Evolutionary conservation across 2,329 filamentous ascomycete species (phyloP).

Genomic region (Graphiopsis chlorocephala): DNA sequence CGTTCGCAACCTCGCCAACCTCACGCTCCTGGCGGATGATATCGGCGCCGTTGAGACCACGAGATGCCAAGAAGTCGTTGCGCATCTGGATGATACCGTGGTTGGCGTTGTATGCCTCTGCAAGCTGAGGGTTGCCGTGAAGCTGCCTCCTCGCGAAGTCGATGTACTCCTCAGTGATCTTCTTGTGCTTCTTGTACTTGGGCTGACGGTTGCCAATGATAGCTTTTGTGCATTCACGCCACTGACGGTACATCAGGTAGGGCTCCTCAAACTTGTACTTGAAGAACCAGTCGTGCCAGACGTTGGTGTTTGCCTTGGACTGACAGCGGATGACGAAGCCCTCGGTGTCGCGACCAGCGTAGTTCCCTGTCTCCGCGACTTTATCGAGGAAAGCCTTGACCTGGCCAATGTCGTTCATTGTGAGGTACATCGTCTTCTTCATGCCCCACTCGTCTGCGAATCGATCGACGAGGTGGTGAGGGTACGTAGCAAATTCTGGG

Average conservation of each 20-base stretch:
- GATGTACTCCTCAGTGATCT: constrained; percentile 90
- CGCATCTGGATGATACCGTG: constrained; percentile 93
- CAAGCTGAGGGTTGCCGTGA: constrained; percentile 64
- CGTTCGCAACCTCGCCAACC: constrained; percentile 48
- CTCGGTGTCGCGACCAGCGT: constrained; percentile 89
- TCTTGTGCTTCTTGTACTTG: constrained; percentile 78
- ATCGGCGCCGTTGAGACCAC: constrained; percentile 82
- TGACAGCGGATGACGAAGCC: constrained; percentile 93
- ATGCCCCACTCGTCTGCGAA: constrained; percentile 95
- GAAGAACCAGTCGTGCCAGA: constrained; percentile 96
- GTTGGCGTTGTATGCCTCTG: constrained; percentile 73
- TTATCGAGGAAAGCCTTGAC: constrained; percentile 80
- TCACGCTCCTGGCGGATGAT: constrained; percentile 74
- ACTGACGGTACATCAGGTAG: constrained; percentile 97
- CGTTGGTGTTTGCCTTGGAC: constrained; percentile 48
- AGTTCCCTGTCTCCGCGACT: constrained; percentile 82
- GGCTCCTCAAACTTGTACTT: constrained; percentile 99
- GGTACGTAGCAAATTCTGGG: constrained; percentile 86
- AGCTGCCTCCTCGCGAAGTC: constrained; percentile 74
- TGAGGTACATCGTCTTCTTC: constrained; percentile 76
- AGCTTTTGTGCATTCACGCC: constrained; percentile 93
- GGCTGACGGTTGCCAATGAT: constrained; percentile 74
- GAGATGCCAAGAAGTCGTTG: constrained; percentile 79
- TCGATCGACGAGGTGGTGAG: constrained; percentile 75
- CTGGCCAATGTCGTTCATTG: constrained; percentile 69